phyloP scores from a whole-genome alignment of 2,329 filamentous ascomycete species.

The Fusarium sp. region DNA sequence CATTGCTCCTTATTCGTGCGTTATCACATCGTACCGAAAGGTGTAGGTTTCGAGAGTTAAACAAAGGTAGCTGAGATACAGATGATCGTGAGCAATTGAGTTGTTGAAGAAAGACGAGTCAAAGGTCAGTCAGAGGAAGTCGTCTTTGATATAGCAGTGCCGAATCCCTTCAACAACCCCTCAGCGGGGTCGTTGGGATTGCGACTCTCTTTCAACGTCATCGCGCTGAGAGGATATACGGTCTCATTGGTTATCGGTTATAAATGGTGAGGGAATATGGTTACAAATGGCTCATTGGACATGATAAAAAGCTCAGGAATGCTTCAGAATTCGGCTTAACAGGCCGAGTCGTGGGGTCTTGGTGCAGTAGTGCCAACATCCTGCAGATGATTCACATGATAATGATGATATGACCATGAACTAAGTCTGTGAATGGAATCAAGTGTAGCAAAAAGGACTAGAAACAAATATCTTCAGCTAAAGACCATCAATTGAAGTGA shows the following conservation, averaged over 20 bases:
- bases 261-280: slow-evolving; percentile 22
- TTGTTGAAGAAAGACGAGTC: neutral
- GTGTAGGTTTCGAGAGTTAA: neutral
- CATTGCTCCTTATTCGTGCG: slow-evolving; percentile 40
- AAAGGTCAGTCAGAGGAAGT: neutral
- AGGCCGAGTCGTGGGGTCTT: slow-evolving; percentile 11
- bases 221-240: slow-evolving; percentile 22
- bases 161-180: slow-evolving; percentile 19
- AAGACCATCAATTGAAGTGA: neutral
- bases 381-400: neutral
- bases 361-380: slow-evolving; percentile 23
- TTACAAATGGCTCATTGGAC: slow-evolving; percentile 7
- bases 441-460: accelerated
- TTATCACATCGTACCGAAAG: slow-evolving; percentile 45
- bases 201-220: slow-evolving; percentile 30
- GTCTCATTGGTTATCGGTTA: slow-evolving; percentile 36
- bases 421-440: neutral
- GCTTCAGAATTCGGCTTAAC: slow-evolving; percentile 6
- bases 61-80: neutral
- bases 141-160: slow-evolving; percentile 27
- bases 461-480: neutral
- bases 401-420: slow-evolving; percentile 9
- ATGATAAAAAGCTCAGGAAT: slow-evolving; percentile 2
- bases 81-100: neutral
- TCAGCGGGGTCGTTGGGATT: slow-evolving; percentile 39